phyloP scores from a whole-genome alignment of 768 basidiomycete genomes.

The Galerina sulciceps region DNA sequence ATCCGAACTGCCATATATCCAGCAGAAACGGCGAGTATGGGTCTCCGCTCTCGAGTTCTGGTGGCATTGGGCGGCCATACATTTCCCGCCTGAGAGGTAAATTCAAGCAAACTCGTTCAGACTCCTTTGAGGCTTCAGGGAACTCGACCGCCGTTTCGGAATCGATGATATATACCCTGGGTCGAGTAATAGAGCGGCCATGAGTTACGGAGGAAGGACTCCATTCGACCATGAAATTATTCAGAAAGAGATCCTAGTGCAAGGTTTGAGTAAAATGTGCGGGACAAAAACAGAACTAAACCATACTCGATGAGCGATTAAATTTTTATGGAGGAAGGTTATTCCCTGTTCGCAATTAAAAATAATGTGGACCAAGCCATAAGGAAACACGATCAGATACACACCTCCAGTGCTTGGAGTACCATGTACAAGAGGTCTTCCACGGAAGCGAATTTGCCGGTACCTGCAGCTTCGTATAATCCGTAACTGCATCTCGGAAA shows the following conservation, averaged over 20 bases:
- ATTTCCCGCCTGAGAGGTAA: background rate
- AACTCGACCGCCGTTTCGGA: slow-evolving; percentile 16
- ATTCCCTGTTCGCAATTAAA: background rate
- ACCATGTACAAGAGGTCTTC: slow-evolving; percentile 12
- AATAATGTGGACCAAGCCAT: too few relatives aligned
- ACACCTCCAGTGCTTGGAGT: slow-evolving; percentile 11
- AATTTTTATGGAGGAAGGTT: background rate
- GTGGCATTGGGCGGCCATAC: background rate
- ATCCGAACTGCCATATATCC: slow-evolving; percentile 19
- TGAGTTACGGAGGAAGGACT: slow-evolving; percentile 3
- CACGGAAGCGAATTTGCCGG: background rate
- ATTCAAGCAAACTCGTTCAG: background rate
- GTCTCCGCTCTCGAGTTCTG: background rate
- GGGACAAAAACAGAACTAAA: background rate
- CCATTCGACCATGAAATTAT: slow-evolving; percentile 13
- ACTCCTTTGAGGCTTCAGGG: background rate
- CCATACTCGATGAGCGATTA: slow-evolving; percentile 3
- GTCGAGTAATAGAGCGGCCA: background rate
- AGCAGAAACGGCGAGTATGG: slow-evolving; percentile 13
- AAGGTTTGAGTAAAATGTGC: background rate
- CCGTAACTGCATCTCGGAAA: background rate
- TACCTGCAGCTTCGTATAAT: background rate
- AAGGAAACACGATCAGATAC: background rate
- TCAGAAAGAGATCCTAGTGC: slow-evolving; percentile 10
- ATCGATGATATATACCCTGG: slow-evolving; percentile 15